A percentile compares a stretch with the other conserved stretches of the same genome.
These are phyloP conservation scores for Tetratostichococcus sp. DNA, from an alignment of 139 green algal genomes.

Conservation along the genomic window DNA sequence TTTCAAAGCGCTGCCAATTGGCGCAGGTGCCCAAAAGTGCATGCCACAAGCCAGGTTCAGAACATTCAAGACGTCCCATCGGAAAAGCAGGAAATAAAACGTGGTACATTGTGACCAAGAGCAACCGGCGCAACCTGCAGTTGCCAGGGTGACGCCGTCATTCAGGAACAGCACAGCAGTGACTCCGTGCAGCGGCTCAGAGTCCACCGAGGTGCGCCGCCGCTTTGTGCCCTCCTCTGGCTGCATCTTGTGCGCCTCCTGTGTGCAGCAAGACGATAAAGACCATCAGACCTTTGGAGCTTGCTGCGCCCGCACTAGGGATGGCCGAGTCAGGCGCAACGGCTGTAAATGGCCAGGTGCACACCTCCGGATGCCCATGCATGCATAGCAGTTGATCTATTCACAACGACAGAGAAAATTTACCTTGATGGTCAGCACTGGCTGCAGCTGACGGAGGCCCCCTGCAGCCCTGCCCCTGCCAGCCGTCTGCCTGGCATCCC, in stretches of 20 bases:
- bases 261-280: background rate
- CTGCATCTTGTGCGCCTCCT: conserved; percentile 20
- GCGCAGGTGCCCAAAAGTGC: too few species aligned
- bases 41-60: too few species aligned
- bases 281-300: too few species aligned
- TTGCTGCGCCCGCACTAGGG: too few species aligned
- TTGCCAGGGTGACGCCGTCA: conserved; percentile 41
- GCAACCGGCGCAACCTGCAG: conserved; percentile 16
- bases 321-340: too few species aligned
- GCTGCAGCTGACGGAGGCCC: background rate
- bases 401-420: background rate
- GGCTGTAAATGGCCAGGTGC: too few species aligned
- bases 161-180: conserved; percentile 58
- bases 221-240: conserved; percentile 1
- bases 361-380: background rate
- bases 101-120: too few species aligned
- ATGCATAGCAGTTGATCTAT: background rate
- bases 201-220: conserved; percentile 12
- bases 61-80: too few species aligned
- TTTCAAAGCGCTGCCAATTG: too few species aligned
- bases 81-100: too few species aligned
- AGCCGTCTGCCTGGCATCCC: conserved; percentile 46
- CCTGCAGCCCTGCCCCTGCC: background rate
- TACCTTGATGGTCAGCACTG: conserved; percentile 7
- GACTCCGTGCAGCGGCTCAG: conserved; percentile 36